Percentiles rank a stretch among this genome's conserved stretches.
phyloP scores from a whole-genome alignment of 495 filamentous ascomycete genomes.

The Talaromyces adpressus region DNA sequence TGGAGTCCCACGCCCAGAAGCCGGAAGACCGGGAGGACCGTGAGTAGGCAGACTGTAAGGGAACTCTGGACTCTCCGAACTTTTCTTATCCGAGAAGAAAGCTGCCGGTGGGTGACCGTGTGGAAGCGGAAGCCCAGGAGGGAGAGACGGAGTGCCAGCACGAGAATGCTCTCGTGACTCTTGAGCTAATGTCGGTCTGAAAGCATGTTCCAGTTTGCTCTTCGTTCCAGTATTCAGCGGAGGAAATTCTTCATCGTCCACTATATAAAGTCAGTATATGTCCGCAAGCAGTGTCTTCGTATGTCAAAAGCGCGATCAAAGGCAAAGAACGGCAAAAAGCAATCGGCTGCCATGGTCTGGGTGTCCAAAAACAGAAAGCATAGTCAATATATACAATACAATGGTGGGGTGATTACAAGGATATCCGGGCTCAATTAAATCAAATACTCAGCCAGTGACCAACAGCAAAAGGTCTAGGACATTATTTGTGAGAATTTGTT shows the following conservation, averaged over 20 bases:
- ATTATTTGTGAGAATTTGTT: constrained; percentile 46
- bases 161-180: constrained; percentile 28
- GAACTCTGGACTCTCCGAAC: constrained; percentile 25
- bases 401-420: constrained; percentile 31
- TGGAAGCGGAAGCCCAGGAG: constrained; percentile 58
- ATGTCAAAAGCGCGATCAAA: constrained; percentile 11
- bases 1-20: constrained; percentile 24
- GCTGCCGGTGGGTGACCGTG: constrained; percentile 44
- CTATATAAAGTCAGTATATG: constrained; percentile 23
- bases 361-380: not conserved
- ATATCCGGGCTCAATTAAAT: constrained; percentile 15
- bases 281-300: constrained; percentile 8
- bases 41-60: constrained; percentile 19
- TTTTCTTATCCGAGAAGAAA: constrained; percentile 28
- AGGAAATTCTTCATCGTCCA: constrained; percentile 46
- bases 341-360: constrained; percentile 11
- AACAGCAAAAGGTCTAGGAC: constrained; percentile 32
- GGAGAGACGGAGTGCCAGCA: constrained; percentile 51
- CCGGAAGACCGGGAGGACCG: constrained; percentile 25
- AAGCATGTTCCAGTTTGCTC: constrained; percentile 36
- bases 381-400: constrained; percentile 20
- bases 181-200: constrained; percentile 30
- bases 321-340: constrained; percentile 11
- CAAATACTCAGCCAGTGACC: constrained; percentile 26
- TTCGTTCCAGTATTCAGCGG: constrained; percentile 35